Conservation (phyloP, 768 basidiomycete species). For the Termitomyces sp. region DNA sequence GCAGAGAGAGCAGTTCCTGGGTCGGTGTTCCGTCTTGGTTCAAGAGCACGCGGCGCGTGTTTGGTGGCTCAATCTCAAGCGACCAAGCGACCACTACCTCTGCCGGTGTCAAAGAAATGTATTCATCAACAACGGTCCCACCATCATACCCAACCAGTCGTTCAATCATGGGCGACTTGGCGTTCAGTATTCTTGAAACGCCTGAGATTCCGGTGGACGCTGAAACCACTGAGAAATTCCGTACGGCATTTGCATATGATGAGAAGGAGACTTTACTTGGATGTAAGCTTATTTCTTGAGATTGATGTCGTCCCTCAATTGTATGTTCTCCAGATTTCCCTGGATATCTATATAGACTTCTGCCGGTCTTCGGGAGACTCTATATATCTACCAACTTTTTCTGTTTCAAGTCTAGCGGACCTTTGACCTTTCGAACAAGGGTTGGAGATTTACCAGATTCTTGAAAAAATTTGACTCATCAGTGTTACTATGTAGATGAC, state of each 20-base stretch:
- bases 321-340: slow-evolving; percentile 61
- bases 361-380: slow-evolving; percentile 86
- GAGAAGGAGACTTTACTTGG: slow-evolving; percentile 85
- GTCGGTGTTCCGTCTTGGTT: slow-evolving; percentile 73
- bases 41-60: slow-evolving; percentile 40
- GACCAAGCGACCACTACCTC: slow-evolving; percentile 22
- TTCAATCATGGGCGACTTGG: slow-evolving; percentile 48
- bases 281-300: slow-evolving; percentile 48
- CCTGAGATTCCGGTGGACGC: slow-evolving; percentile 57
- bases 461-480: not conserved
- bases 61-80: slow-evolving; percentile 23
- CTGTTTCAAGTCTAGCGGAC: slow-evolving; percentile 89
- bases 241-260: slow-evolving; percentile 76
- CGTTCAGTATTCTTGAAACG: slow-evolving; percentile 80
- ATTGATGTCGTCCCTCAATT: not conserved
- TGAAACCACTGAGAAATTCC: slow-evolving; percentile 71
- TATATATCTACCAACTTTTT: slow-evolving; percentile 91
- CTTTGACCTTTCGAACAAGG: slow-evolving; percentile 73
- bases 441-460: slow-evolving; percentile 36
- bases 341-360: slow-evolving; percentile 81
- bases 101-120: slow-evolving; percentile 52
- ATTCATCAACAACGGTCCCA: slow-evolving; percentile 37
- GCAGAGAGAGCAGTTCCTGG: slow-evolving; percentile 52
- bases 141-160: slow-evolving; percentile 25
- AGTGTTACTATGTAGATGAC: slow-evolving; percentile 70